Evolutionary conservation across 208 protist genomes (phyloP).

Genomic region (Hexamita inflata): DNA sequence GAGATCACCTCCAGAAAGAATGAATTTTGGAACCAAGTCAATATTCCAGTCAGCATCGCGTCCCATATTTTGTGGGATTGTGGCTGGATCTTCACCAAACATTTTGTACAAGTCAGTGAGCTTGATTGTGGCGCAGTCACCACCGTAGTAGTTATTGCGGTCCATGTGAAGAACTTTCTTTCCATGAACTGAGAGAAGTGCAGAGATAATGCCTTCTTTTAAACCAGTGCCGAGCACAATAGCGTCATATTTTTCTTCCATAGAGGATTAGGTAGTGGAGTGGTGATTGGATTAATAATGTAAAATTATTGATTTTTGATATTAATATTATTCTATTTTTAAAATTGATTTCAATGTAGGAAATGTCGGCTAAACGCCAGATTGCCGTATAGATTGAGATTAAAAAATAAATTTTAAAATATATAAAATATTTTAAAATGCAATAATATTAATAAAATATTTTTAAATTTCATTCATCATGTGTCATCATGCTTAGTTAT

Average conservation of each 20-base stretch:
- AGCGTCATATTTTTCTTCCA: slow-evolving; percentile 76
- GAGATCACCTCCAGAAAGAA: slow-evolving; percentile 73
- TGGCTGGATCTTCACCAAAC: slow-evolving; percentile 63
- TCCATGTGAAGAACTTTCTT: slow-evolving; percentile 98
- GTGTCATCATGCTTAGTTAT: too few species aligned
- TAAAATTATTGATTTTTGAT: too few species aligned
- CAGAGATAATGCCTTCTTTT: slow-evolving; percentile 35
- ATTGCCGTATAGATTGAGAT: too few species aligned
- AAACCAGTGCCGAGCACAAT: slow-evolving; percentile 93
- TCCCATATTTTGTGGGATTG: slow-evolving; percentile 58
- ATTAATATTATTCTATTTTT: too few species aligned
- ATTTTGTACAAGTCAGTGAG: slow-evolving; percentile 82
- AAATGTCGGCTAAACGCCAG: too few species aligned
- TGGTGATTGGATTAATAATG: too few species aligned
- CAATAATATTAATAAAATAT: too few species aligned
- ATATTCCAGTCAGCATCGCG: slow-evolving; percentile 84
- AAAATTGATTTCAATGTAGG: too few species aligned
- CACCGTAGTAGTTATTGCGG: slow-evolving; percentile 97
- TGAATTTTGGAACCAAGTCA: slow-evolving; percentile 97
- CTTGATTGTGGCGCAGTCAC: slow-evolving; percentile 90
- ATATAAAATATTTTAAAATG: too few species aligned
- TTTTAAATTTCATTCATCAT: too few species aligned
- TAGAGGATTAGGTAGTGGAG: too few species aligned
- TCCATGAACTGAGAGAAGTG: slow-evolving; percentile 70
- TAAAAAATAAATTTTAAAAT: too few species aligned